These are phyloP conservation scores for Nymphaea colorata DNA, from an alignment of 164 flowering plant species.

Conservation along the genomic window DNA sequence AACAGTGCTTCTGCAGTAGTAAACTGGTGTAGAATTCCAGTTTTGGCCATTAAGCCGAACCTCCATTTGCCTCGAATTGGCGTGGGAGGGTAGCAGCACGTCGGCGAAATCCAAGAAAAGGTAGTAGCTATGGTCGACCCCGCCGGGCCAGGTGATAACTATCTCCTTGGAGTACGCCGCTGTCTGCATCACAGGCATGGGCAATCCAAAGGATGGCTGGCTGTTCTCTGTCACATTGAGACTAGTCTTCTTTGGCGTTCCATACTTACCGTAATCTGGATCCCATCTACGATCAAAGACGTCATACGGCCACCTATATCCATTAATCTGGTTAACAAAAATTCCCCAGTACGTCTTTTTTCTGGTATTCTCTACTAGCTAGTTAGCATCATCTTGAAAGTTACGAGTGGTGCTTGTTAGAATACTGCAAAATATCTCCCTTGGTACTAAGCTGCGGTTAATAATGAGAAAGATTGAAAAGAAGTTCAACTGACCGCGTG, in stretches of 20 bases:
- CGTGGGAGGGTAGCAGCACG: slow-evolving; percentile 3
- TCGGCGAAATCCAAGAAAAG: slow-evolving; percentile 32
- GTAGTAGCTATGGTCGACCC: slow-evolving; percentile 5
- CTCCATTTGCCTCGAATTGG: slow-evolving; percentile 1
- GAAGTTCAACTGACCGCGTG: no score
- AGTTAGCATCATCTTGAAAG: no score
- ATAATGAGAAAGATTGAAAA: no score
- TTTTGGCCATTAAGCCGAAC: neutral
- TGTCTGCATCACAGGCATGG: slow-evolving; percentile 21
- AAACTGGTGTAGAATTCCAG: neutral
- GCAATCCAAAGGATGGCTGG: slow-evolving; percentile 3
- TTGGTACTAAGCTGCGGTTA: no score
- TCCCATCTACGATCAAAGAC: slow-evolving; percentile 8
- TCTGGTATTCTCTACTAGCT: no score
- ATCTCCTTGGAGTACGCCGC: slow-evolving; percentile 7
- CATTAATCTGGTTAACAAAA: no score
- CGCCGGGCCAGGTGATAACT: neutral
- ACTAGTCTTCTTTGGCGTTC: neutral
- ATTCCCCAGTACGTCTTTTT: no score
- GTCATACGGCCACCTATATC: slow-evolving; percentile 2
- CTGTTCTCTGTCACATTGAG: no score
- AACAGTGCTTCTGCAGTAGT: neutral
- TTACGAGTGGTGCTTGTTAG: no score
- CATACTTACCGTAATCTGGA: neutral
- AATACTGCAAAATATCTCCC: no score